Base-by-base conservation (phyloP, 257 asterid species). In the Catharanthus roseus region DNA sequence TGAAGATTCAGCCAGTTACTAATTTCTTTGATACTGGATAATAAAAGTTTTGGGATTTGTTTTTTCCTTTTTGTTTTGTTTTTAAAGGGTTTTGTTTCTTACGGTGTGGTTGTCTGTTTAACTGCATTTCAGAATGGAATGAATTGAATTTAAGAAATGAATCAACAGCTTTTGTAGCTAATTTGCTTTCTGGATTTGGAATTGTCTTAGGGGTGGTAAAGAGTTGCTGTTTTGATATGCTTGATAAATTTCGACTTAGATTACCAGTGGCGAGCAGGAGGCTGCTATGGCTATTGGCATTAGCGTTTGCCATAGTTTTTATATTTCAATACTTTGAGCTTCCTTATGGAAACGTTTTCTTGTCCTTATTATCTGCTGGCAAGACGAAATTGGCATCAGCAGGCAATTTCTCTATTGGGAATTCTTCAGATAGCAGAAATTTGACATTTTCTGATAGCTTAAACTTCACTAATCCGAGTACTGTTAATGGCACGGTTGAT, bases 251-350 rank as follows among this genome's bases (percentile, higher is more conserved):
- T 41, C 84, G 82, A 36, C 77, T 80, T 68, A 21, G 51, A 36
- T 79, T 81, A 42, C 80, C 87, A 41, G 71, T 80, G 31, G 89
- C 85, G 81, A 78, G 84, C 24, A 76, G 87, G 82, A 81, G 85
- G 55, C 73, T 87, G 79, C 65, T 88, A 75, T 77, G 87, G 84
- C 61, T 93, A 53, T 77, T 85, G 71, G 93, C 86, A 29, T 74
- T 81, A 47, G 67, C 78, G 38, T 88, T 89, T 69, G 91, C 85
- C 34, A 53, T 84, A 55, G 71, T 87, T 78, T 74, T 90, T 76
- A 80, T 81, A 51, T 51, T 90, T 72, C 96, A 88, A 79, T 85
- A 80, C 77, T 73, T 88, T 26, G 91, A 84, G 85, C 95, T 85
- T 80, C 89, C 93, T 0, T 84, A 84, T 78, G 75, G 80, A 67